These are phyloP conservation scores for Metschnikowia sp. DNA, from an alignment of 805 yeast species.

Conservation along the genomic window DNA sequence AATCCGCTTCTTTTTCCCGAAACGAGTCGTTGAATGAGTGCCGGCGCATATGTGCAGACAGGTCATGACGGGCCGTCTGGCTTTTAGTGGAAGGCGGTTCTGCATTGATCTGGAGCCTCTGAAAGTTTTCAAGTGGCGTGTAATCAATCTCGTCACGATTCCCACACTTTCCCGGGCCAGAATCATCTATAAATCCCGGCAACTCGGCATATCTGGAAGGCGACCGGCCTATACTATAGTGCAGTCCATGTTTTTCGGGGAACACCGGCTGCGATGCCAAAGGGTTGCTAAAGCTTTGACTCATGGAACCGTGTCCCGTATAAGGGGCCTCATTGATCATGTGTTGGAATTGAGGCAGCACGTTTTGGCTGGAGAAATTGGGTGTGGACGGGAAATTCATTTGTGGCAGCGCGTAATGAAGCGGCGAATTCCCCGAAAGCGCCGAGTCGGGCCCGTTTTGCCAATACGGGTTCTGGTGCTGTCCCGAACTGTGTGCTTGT, in stretches of 20 bases:
- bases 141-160: neutral
- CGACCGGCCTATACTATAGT: no score
- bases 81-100: neutral
- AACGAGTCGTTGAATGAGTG: constrained; percentile 2
- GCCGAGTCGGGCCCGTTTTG: neutral
- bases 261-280: no score
- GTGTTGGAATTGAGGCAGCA: constrained; percentile 5
- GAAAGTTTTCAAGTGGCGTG: neutral
- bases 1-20: neutral
- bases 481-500: neutral
- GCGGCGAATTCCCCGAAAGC: neutral
- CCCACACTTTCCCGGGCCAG: neutral
- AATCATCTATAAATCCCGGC: neutral
- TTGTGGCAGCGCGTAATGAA: neutral
- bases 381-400: constrained; percentile 4
- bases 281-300: neutral
- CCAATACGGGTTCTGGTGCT: neutral
- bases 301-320: neutral
- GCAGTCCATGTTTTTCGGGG: no score
- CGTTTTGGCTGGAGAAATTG: constrained; percentile 1
- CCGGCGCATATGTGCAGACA: neutral
- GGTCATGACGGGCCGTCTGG: neutral
- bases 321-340: neutral
- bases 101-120: neutral
- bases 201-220: neutral